Percentiles rank a stretch among this genome's conserved stretches.
Evolutionary conservation across 768 basidiomycete genomes (phyloP).

Genomic region (Boletus subcaerulescens): DNA sequence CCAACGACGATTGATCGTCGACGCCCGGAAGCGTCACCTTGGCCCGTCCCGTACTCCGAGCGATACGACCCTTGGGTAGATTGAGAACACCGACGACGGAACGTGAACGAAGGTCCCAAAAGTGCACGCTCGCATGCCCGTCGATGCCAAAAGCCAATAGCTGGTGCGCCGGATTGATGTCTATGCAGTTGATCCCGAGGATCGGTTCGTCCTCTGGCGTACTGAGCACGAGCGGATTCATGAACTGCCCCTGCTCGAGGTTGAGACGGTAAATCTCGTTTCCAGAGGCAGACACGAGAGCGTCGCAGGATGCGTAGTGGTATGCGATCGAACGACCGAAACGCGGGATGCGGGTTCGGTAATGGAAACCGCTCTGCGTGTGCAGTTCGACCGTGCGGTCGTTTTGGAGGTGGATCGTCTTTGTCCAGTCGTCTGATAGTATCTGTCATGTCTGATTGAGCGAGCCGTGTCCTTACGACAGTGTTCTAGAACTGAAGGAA

Average conservation of each 20-base stretch:
- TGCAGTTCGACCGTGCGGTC: constrained; percentile 95
- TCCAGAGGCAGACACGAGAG: constrained; percentile 80
- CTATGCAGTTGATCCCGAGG: constrained; percentile 83
- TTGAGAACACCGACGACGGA: constrained; percentile 65
- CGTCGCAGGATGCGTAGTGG: constrained; percentile 92
- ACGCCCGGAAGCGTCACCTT: constrained; percentile 32
- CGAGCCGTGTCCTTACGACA: not conserved
- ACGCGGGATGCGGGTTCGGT: constrained; percentile 89
- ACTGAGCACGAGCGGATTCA: constrained; percentile 71
- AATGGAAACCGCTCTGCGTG: constrained; percentile 90
- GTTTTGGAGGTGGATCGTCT: constrained; percentile 93
- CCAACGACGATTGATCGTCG: constrained; percentile 31
- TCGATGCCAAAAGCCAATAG: constrained; percentile 88
- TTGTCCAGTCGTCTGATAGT: constrained; percentile 98
- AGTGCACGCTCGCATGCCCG: constrained; percentile 82
- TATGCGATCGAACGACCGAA: constrained; percentile 92
- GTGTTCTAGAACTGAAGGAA: not conserved
- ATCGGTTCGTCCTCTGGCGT: constrained; percentile 53
- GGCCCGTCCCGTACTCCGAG: constrained; percentile 37
- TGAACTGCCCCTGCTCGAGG: constrained; percentile 91
- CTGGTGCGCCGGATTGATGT: constrained; percentile 92
- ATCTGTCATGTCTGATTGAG: constrained; percentile 48
- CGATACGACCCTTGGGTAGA: constrained; percentile 54
- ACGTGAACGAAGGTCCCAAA: constrained; percentile 94
- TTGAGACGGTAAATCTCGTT: constrained; percentile 91